Evolutionary conservation across 140 eudicot genomes (phyloP), one percentile per base, ranked within the genome.

Genomic region (Erigeron philadelphicus): DNA sequence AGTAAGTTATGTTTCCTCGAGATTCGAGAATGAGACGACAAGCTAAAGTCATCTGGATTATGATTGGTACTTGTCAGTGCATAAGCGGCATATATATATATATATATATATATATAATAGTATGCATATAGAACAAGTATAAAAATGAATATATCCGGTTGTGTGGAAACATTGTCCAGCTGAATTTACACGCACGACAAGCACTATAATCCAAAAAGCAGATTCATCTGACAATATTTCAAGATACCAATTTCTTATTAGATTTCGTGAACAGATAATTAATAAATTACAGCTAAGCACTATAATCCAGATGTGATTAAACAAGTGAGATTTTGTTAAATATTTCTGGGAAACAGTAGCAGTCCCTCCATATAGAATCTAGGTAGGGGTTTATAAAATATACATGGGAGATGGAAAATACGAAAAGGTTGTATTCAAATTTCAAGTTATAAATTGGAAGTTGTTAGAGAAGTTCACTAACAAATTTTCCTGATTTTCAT

Each of bases 311-410:
- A 46, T 23, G 67, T 8, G 46, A 47, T 45, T 45, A 60, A 58
- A 46, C 7, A 46, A 71, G 46, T 60, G 68, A 40, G 12, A 4
- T 44, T 58, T n/a, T 58, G 19, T 45, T 11, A 11, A n/a, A 8
- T n/a, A 5, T 7, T 66, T 53, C 64, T 61, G 10, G 69, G 61
- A 60, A 72, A 50, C 8, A 61, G 70, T 48, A 52, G 70, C 70
- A 61, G 25, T 35, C 70, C 70, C 61, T 61, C 69, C 62, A 72
- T 61, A 18, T 60, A 68, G 53, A 61, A 72, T 31, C 63, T 35
- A 49, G 13, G 38, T 31, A 4, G 38, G 38, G 7, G 55, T 13
- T 49, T 49, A 13, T 13, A 49, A 31, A 31, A 31, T 31, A 31
- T 31, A 21, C 1, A 21, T 21, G 25, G 25, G 25, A 0, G 25